Evolutionary conservation across 2,329 filamentous ascomycete species (phyloP), one percentile per base, ranked within the genome.

Genomic region (Aspergillus candidus): DNA sequence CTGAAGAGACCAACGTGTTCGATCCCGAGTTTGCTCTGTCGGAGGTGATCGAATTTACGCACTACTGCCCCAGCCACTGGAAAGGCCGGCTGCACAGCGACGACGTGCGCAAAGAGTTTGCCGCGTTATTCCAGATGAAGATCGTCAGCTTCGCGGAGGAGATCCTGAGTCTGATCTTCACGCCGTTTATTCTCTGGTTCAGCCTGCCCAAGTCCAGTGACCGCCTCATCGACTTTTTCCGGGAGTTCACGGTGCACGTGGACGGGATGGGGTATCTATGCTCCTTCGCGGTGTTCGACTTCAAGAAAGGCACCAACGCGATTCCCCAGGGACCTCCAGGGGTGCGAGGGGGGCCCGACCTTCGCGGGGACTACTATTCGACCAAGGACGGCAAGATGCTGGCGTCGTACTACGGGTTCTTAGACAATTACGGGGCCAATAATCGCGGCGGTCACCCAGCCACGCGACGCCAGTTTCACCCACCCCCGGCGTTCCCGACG

Each of bases 381-480:
- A 88, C 89, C 8, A 96, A 96, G 61, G 90, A 98, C 59, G 88
- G 90, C 50, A 98, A 98, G 71, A 95, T 98, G 88, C 84, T 93
- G n/a, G 87, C 89, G 12, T 97, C 91, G 0, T 93, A 96, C 62
- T 90, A 93, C 58, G 89, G 90, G 2, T 98, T 98, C 64, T 73
- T 96, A 47, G 89, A 96, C 60, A 90, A 94, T 55, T 98, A 98
- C 58, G 80, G 84, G 11, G 79, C 83, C 38, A 87, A 88, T 56
- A 81, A 83, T 3, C 83, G 82, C 2, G 76, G 83, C 14, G 78
- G 79, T 6, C 79, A 80, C 14, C 50, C 59, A 10, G 43, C 51
- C 13, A 52, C 48, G 32, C 60, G 68, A 55, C 76, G 73, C 45
- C 74, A 74, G 44, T 90, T 91, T 62, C 80, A 90, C 47, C 85